Base-by-base conservation (phyloP, 2,329 filamentous ascomycete species). In the Lachnellula arida region DNA sequence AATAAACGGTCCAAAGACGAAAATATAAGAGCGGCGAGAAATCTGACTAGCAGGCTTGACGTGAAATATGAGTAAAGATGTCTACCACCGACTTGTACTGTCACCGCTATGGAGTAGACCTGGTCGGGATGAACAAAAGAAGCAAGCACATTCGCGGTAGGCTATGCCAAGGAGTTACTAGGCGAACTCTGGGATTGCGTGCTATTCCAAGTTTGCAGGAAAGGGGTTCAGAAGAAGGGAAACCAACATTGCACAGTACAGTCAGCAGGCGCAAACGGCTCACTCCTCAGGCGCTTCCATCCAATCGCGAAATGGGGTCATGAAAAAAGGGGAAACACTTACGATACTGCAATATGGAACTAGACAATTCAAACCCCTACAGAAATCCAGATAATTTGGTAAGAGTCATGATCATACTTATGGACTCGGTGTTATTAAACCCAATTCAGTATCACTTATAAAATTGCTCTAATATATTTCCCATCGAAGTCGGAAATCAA, bases 11-110 rank as follows among this genome's bases (percentile, higher is more conserved):
- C 63, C 61, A 42, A 65, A 63, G 14, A 58, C 54, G 43, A 66
- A 64, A 6, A 49, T 49, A 44, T 58, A 59, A 4, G 59, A 62
- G 19, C 57, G 58, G 11, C 64, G 61, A 42, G 59, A 63, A 12
- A 65, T 55, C 17, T 60, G 56, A 17, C 55, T 54, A 15, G 61
- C 61, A 11, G 65, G 57, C 42, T 63, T 65, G 43, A 60, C 53
- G 46, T 66, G 60, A 23, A 62, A 61, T 25, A 66, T 55, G 7
- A 60, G 35, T 66, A 64, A 6, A 59, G 58, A 48, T 60, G 56
- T 59, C n/a, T 51, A 1, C 64, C 64, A 23, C 52, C 61, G 12
- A 64, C 49, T 11, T 50, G 58, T 5, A 58, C 53, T 5, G 57
- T 59, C 6, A 54, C 57, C 17, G 57, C n/a, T n/a, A n/a, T n/a